A percentile compares a stretch with the other conserved stretches of the same genome.
These are phyloP conservation scores for Chlorella vulgaris DNA, from an alignment of 139 green algal species.

Conservation along the genomic window DNA sequence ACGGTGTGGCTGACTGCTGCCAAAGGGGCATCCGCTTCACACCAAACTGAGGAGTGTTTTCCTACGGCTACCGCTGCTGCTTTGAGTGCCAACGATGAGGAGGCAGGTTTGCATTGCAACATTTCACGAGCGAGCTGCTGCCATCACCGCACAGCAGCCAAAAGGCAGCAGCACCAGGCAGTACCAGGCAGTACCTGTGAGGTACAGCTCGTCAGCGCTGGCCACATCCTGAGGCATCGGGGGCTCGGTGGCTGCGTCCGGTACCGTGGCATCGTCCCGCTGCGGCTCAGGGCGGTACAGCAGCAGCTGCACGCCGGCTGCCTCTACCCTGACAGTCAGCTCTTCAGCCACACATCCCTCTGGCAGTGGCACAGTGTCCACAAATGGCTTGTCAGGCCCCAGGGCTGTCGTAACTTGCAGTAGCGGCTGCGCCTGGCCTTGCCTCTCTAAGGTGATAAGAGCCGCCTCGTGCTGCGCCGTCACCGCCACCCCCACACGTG, in stretches of 20 bases:
- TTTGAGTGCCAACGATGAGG: too few species aligned
- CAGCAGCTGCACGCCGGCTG: neutral
- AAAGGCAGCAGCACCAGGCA: too few species aligned
- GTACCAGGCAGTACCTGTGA: too few species aligned
- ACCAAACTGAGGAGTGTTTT: too few species aligned
- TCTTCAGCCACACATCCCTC: neutral
- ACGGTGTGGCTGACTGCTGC: too few species aligned
- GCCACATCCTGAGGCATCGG: constrained; percentile 3
- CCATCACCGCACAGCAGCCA: too few species aligned
- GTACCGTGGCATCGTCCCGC: neutral
- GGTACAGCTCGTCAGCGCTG: constrained; percentile 14
- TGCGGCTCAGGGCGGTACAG: neutral
- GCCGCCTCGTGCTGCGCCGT: neutral
- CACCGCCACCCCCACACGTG: neutral
- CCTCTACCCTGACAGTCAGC: neutral
- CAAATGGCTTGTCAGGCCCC: neutral
- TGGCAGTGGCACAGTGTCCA: neutral
- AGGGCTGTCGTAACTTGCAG: neutral
- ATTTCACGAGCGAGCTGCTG: too few species aligned
- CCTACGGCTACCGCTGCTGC: too few species aligned
- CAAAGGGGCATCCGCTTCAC: too few species aligned
- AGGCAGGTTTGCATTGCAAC: too few species aligned
- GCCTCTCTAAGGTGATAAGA: neutral
- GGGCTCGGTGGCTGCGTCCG: constrained; percentile 5
- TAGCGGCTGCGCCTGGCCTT: neutral